Evolutionary conservation across 192 early-diverging fungal genomes (phyloP).

Genomic region (Backusella liffmaniae): DNA sequence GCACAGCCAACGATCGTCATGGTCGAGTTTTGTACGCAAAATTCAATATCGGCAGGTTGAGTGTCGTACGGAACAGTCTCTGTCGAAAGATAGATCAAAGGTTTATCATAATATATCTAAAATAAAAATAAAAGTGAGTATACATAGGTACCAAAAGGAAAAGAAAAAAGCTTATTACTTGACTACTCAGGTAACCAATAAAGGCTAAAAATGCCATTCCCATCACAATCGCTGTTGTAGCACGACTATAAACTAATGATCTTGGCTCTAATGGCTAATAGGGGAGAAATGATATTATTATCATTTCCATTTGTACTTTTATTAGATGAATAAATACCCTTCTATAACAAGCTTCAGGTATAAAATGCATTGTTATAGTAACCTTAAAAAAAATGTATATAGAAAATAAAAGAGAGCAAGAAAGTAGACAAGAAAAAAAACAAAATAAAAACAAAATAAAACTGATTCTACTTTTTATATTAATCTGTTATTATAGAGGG

Average conservation of each 20-base stretch:
- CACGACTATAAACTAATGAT: conserved; percentile 10
- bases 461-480: not conserved
- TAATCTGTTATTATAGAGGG: not conserved
- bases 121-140: not conserved
- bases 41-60: conserved; percentile 22
- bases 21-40: conserved; percentile 13
- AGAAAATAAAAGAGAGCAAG: not conserved
- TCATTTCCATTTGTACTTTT: not conserved
- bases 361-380: conserved; percentile 20
- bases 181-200: not conserved
- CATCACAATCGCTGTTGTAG: not conserved
- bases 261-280: conserved; percentile 15
- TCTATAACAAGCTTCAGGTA: conserved; percentile 19
- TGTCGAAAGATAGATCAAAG: conserved; percentile 17
- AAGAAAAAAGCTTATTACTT: not conserved
- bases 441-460: not conserved
- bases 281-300: not conserved
- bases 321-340: not conserved
- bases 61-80: not conserved
- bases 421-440: not conserved
- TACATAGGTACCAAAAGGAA: not conserved
- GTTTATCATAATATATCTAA: conserved; percentile 20
- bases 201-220: conserved; percentile 5
- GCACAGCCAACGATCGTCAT: conserved; percentile 8
- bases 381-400: not conserved